Percentiles rank a stretch among this genome's conserved stretches.
These are phyloP conservation scores for Globisporangium nunn DNA, from an alignment of 352 stramenopile genomes.

Conservation along the genomic window DNA sequence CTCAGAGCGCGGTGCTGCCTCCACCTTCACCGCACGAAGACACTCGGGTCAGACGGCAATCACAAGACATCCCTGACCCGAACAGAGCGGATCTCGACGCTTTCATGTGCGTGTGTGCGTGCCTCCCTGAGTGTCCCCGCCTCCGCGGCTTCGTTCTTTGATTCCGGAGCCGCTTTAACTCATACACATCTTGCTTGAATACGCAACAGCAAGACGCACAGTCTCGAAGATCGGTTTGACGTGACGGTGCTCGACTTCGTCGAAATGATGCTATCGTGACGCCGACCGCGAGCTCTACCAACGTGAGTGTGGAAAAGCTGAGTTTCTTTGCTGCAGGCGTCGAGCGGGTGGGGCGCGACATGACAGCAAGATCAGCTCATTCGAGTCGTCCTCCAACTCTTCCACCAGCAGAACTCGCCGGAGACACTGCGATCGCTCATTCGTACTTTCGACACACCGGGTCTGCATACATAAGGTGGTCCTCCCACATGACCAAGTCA, in stretches of 20 bases:
- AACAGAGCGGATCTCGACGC: constrained; percentile 10
- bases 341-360: background rate
- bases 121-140: background rate
- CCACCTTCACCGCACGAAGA: background rate
- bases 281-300: background rate
- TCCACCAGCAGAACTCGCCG: background rate
- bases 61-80: constrained; percentile 2
- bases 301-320: background rate
- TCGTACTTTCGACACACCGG: constrained; percentile 83
- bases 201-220: constrained; percentile 28
- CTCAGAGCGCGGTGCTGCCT: background rate
- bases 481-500: constrained; percentile 76
- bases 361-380: too few relatives aligned
- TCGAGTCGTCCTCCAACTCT: background rate
- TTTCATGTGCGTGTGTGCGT: constrained; percentile 29
- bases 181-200: background rate
- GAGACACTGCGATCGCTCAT: constrained; percentile 24
- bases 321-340: background rate
- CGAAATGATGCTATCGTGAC: constrained; percentile 52
- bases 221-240: constrained; percentile 41
- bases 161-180: background rate
- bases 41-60: background rate
- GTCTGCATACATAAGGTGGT: constrained; percentile 74
- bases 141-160: background rate
- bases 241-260: constrained; percentile 53